Conservation (phyloP, 768 basidiomycete genomes). For the Russula sp. region DNA sequence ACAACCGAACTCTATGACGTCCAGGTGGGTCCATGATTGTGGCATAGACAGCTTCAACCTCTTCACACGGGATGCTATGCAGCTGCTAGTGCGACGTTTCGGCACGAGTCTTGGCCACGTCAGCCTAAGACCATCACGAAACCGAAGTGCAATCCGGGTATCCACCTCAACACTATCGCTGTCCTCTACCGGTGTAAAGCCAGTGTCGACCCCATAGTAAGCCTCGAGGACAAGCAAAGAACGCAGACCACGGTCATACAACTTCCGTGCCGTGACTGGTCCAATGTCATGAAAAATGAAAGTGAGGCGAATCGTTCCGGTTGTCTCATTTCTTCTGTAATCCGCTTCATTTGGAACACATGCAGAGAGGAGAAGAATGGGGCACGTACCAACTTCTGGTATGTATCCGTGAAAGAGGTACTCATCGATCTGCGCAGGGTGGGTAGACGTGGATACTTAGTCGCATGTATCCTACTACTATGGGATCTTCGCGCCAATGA, state of each 20-base stretch:
- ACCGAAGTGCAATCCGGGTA: constrained; percentile 51
- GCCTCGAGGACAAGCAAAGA: constrained; percentile 61
- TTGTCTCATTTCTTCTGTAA: constrained; percentile 37
- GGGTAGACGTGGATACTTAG: background rate
- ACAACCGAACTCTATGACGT: constrained; percentile 56
- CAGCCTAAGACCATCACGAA: constrained; percentile 48
- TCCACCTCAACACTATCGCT: constrained; percentile 20
- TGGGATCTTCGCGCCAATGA: constrained; percentile 34
- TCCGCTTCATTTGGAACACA: background rate
- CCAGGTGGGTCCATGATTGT: constrained; percentile 64
- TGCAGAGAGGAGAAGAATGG: background rate
- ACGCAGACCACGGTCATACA: constrained; percentile 60
- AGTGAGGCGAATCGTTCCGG: constrained; percentile 52
- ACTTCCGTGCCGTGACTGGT: constrained; percentile 53
- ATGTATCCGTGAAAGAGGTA: constrained; percentile 49
- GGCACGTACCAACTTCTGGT: constrained; percentile 45
- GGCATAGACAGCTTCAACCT: constrained; percentile 71
- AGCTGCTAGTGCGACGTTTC: background rate
- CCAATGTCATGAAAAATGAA: constrained; percentile 67
- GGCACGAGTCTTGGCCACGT: constrained; percentile 28
- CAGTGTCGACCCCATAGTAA: constrained; percentile 46
- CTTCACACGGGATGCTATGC: constrained; percentile 60
- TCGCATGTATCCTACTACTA: constrained; percentile 25
- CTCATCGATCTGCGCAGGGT: constrained; percentile 47
- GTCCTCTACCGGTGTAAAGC: constrained; percentile 20